Evolutionary conservation across 176 grass and related monocot genomes (phyloP), one percentile per base, ranked within the genome.

Genomic region (Aegilops speltoides): DNA sequence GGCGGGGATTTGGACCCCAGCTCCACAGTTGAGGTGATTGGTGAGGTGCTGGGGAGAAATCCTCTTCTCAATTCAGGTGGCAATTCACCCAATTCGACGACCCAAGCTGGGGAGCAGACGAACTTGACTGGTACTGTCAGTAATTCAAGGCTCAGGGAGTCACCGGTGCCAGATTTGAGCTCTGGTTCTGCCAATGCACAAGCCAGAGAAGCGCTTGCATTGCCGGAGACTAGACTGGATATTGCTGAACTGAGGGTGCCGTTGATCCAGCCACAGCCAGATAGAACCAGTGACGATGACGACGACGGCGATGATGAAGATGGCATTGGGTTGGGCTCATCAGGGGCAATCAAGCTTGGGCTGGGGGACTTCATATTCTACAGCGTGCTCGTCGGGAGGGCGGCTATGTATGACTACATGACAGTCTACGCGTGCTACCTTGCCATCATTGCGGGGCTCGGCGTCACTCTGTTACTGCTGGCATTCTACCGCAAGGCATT

Each of bases 351-450:
- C 85, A 98, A 98, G 88, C 90, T 98, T 26, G 96, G 96, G 2
- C 81, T 98, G 81, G 93, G 96, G 23, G 96, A 98, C 77, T 98
- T 98, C 82, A 98, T 98, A 82, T 98, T 96, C 88, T 98, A 98
- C 64, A 96, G 96, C 4, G 93, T 98, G 43, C 82, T 98, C 34
- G 96, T 98, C 0, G 96, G 96, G 57, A 89, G 96, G 77, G 93
- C 96, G 5, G 93, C 96, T 29, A 89, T 94, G 82, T 98, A 95
- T 4, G 93, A 98, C 64, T 98, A 90, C 87, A 98, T 94, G 91
- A 95, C 96, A 43, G 93, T 96, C 34, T 98, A 98, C 3, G 85
- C 91, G 3, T 93, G 91, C 61, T 93, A 93, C 73, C 91, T 93
- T 68, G 91, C 91, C 54, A 93, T 93, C 74, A 93, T 93, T 73